phyloP scores from a whole-genome alignment of 495 filamentous ascomycete genomes.

The Daldinia loculata region DNA sequence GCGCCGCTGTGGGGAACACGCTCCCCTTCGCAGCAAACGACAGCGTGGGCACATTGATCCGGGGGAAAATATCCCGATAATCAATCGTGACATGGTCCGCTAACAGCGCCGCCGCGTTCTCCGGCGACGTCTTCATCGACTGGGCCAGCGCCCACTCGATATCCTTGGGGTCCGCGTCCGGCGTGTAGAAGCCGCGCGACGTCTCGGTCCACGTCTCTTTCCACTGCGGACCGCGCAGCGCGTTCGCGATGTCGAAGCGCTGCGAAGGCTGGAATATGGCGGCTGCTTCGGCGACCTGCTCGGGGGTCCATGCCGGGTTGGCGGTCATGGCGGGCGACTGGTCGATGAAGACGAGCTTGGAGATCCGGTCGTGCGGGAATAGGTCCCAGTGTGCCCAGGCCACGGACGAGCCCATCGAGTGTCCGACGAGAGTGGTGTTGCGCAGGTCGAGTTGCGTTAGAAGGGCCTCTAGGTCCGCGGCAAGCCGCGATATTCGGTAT shows the following conservation, averaged over 20 bases:
- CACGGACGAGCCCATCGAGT: slow-evolving; percentile 32
- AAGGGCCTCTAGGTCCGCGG: slow-evolving; percentile 29
- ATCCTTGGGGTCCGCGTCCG: slow-evolving; percentile 13
- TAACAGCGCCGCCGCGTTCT: slow-evolving; percentile 23
- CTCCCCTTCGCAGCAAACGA: slow-evolving; percentile 16
- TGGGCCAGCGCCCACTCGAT: slow-evolving; percentile 25
- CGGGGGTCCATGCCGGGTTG: slow-evolving; percentile 28
- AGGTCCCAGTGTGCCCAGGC: slow-evolving; percentile 40
- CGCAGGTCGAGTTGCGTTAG: slow-evolving; percentile 30
- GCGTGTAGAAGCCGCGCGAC: slow-evolving; percentile 23
- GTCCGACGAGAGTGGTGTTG: slow-evolving; percentile 22
- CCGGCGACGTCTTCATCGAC: slow-evolving; percentile 15
- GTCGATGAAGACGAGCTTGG: slow-evolving; percentile 36
- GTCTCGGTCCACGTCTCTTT: slow-evolving; percentile 2
- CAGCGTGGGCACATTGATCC: slow-evolving; percentile 34
- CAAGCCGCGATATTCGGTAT: slow-evolving; percentile 32
- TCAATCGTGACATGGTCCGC: slow-evolving; percentile 15
- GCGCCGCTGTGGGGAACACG: not conserved
- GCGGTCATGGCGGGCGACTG: slow-evolving; percentile 21
- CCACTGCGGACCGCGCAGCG: slow-evolving; percentile 16
- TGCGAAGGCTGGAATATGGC: slow-evolving; percentile 6
- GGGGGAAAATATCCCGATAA: slow-evolving; percentile 33
- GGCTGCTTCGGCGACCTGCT: slow-evolving; percentile 10
- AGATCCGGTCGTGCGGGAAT: slow-evolving; percentile 25
- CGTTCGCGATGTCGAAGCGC: slow-evolving; percentile 10